phyloP scores from a whole-genome alignment of 768 basidiomycete genomes.

The Kwoniella heveanensis region DNA sequence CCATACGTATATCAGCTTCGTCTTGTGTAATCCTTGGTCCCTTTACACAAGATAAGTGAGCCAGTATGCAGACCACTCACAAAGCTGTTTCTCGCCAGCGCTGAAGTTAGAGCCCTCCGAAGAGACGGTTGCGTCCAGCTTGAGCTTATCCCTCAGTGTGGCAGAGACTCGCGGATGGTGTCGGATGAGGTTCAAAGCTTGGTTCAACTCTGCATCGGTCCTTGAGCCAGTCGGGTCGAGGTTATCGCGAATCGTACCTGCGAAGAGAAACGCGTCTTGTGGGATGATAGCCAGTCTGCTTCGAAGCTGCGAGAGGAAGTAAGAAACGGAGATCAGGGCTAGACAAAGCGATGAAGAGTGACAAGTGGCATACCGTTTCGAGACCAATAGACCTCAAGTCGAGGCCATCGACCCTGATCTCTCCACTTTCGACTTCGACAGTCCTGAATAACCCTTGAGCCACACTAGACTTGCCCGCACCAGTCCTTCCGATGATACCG shows the following conservation, averaged over 20 bases:
- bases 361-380: too few relatives aligned
- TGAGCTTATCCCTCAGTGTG: slow-evolving; percentile 65
- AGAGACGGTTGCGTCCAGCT: slow-evolving; percentile 64
- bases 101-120: slow-evolving; percentile 71
- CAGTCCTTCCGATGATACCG: slow-evolving; percentile 75
- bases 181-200: slow-evolving; percentile 67
- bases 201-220: slow-evolving; percentile 67
- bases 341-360: too few relatives aligned
- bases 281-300: slow-evolving; percentile 69
- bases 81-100: slow-evolving; percentile 69
- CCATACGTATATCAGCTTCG: not conserved
- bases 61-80: slow-evolving; percentile 23
- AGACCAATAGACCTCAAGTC: slow-evolving; percentile 62
- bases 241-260: slow-evolving; percentile 57
- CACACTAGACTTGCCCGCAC: slow-evolving; percentile 59
- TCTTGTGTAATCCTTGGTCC: too few relatives aligned
- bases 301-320: slow-evolving; percentile 46
- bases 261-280: slow-evolving; percentile 65
- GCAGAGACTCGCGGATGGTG: slow-evolving; percentile 52
- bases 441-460: slow-evolving; percentile 63
- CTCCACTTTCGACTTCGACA: slow-evolving; percentile 65
- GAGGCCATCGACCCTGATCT: slow-evolving; percentile 60
- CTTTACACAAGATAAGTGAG: not conserved
- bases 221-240: slow-evolving; percentile 63
- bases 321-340: too few relatives aligned